Evolutionary conservation across 352 stramenopile genomes (phyloP).

Genomic region (Pythium folliculosum): DNA sequence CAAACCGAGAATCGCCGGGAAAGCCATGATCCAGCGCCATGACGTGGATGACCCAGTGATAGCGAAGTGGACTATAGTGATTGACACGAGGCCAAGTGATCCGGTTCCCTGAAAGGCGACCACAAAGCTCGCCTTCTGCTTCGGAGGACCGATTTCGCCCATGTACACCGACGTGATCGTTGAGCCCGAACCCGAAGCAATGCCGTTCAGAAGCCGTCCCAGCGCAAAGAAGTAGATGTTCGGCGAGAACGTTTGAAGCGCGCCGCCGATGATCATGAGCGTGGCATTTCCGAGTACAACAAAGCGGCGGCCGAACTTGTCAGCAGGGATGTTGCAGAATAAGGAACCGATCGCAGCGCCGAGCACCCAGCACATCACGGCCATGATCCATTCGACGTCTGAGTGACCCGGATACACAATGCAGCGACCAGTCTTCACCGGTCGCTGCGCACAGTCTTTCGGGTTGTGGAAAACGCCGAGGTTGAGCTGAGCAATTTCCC

Average conservation of each 20-base stretch:
- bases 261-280: conserved; percentile 42
- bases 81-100: conserved; percentile 37
- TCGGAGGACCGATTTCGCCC: conserved; percentile 36
- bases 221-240: conserved; percentile 45
- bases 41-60: conserved; percentile 32
- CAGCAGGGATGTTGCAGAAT: conserved; percentile 33
- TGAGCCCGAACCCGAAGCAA: conserved; percentile 39
- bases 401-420: conserved; percentile 46
- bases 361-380: conserved; percentile 44
- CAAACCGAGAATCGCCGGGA: conserved; percentile 34
- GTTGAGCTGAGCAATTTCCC: conserved; percentile 51
- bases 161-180: conserved; percentile 42
- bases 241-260: conserved; percentile 38
- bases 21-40: conserved; percentile 45
- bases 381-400: conserved; percentile 36
- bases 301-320: conserved; percentile 39
- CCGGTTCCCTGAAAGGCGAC: conserved; percentile 37
- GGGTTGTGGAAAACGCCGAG: conserved; percentile 42
- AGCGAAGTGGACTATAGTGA: conserved; percentile 39
- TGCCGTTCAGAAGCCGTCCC: conserved; percentile 40
- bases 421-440: conserved; percentile 33
- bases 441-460: conserved; percentile 31
- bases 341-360: conserved; percentile 39
- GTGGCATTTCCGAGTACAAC: conserved; percentile 35
- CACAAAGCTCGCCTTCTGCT: conserved; percentile 40